Conservation (phyloP, 768 basidiomycete genomes). For the Fistulinella prunicolor region DNA sequence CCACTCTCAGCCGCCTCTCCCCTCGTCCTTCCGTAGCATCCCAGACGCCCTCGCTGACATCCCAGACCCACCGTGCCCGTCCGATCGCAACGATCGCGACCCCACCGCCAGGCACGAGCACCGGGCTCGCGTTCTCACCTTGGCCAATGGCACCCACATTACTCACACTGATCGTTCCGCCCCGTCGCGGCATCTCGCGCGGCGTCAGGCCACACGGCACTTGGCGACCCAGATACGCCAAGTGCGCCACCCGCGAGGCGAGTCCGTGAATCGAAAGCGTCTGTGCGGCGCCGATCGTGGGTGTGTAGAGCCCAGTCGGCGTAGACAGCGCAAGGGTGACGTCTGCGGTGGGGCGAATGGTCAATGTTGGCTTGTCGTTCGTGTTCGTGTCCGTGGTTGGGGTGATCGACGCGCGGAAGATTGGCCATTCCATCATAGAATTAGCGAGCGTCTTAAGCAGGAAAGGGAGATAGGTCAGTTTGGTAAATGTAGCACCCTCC, state of each 20-base stretch:
- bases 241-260: conserved; percentile 56
- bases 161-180: conserved; percentile 77
- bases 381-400: conserved; percentile 25
- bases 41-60: conserved; percentile 48
- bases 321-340: conserved; percentile 77
- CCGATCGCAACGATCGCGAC: conserved; percentile 85
- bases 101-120: conserved; percentile 79
- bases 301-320: conserved; percentile 80
- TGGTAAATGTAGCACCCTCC: conserved; percentile 53
- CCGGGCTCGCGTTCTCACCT: conserved; percentile 67
- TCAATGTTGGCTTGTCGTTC: conserved; percentile 58
- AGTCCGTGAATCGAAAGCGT: conserved; percentile 56
- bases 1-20: conserved; percentile 54
- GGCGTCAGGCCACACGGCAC: conserved; percentile 61
- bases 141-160: conserved; percentile 81
- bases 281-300: conserved; percentile 59
- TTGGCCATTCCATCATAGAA: conserved; percentile 81
- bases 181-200: conserved; percentile 68
- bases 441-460: conserved; percentile 78
- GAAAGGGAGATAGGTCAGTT: conserved; percentile 79
- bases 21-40: conserved; percentile 27
- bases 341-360: conserved; percentile 71
- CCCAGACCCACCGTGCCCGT: conserved; percentile 73
- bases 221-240: conserved; percentile 65
- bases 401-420: conserved; percentile 75